Percentiles rank a stretch among this genome's conserved stretches.
phyloP scores from a whole-genome alignment of 2,329 filamentous ascomycete genomes.

The Aphanoascus verrucosus region DNA sequence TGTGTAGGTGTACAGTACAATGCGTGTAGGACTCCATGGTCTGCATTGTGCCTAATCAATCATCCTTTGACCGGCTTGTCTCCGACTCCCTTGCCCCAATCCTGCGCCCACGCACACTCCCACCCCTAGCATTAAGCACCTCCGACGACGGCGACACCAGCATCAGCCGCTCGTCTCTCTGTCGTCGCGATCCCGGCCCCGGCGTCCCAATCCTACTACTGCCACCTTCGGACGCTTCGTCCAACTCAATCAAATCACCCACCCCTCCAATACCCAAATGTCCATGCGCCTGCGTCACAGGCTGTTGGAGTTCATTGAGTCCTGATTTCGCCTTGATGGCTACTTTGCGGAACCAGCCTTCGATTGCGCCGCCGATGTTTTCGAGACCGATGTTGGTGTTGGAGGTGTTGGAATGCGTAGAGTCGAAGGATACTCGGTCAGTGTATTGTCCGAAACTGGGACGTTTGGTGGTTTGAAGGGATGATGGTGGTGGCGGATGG shows the following conservation, averaged over 20 bases:
- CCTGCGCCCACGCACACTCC: conserved; percentile 1
- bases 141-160: neutral
- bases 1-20: neutral
- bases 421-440: conserved; percentile 27
- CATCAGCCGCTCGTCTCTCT: neutral
- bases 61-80: neutral
- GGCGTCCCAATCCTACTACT: conserved; percentile 1
- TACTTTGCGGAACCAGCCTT: conserved; percentile 80
- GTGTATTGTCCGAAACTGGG: conserved; percentile 14
- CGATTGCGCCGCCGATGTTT: conserved; percentile 74
- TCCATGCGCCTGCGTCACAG: conserved; percentile 1
- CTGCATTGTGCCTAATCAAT: neutral
- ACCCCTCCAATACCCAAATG: conserved; percentile 23
- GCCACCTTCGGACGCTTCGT: conserved; percentile 25
- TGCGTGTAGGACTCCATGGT: neutral
- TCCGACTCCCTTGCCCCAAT: neutral
- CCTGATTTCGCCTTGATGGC: conserved; percentile 42
- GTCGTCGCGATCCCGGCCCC: neutral
- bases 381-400: conserved; percentile 49
- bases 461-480: conserved; percentile 12
- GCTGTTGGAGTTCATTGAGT: conserved; percentile 32
- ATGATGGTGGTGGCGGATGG: conserved; percentile 50
- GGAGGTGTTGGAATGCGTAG: conserved; percentile 27
- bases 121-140: neutral
- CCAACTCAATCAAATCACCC: conserved; percentile 37